These are phyloP conservation scores for Benincasa hispida DNA, from an alignment of 306 rosid genomes.

Conservation along the genomic window DNA sequence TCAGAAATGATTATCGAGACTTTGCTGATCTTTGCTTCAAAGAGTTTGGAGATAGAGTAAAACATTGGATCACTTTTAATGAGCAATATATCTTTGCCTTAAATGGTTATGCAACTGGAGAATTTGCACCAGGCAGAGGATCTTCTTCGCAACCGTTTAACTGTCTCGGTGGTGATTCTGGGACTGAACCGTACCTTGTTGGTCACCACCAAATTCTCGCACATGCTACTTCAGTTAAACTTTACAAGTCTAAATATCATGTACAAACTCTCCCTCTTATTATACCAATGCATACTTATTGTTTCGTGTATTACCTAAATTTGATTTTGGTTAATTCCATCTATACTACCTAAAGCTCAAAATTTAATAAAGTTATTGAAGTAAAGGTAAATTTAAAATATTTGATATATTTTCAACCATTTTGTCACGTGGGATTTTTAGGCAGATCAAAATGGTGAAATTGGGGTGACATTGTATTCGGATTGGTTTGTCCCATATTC, in stretches of 20 bases:
- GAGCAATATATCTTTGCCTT: constrained; percentile 19
- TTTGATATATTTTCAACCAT: too few relatives aligned
- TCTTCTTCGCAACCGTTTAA: constrained; percentile 21
- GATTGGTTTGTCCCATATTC: constrained; percentile 22
- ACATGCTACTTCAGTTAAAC: constrained; percentile 36
- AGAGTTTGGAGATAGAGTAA: constrained; percentile 47
- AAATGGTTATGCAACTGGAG: constrained; percentile 18
- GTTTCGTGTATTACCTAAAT: too few relatives aligned
- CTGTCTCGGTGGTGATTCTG: constrained; percentile 39
- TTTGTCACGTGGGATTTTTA: not conserved
- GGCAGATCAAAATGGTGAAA: constrained; percentile 37
- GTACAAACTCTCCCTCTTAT: not conserved
- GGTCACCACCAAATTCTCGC: constrained; percentile 47
- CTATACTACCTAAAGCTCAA: too few relatives aligned
- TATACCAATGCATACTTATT: too few relatives aligned
- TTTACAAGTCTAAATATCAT: constrained; percentile 29
- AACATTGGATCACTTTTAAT: constrained; percentile 53
- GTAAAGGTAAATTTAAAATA: too few relatives aligned
- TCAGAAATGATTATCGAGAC: constrained; percentile 30
- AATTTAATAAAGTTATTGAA: too few relatives aligned
- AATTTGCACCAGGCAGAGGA: constrained; percentile 36
- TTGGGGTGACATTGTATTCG: constrained; percentile 34
- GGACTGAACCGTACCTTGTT: constrained; percentile 45
- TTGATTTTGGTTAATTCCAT: too few relatives aligned
- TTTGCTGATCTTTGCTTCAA: constrained; percentile 40